Conservation (phyloP, 768 basidiomycete genomes). For the Lactarius psammicola region DNA sequence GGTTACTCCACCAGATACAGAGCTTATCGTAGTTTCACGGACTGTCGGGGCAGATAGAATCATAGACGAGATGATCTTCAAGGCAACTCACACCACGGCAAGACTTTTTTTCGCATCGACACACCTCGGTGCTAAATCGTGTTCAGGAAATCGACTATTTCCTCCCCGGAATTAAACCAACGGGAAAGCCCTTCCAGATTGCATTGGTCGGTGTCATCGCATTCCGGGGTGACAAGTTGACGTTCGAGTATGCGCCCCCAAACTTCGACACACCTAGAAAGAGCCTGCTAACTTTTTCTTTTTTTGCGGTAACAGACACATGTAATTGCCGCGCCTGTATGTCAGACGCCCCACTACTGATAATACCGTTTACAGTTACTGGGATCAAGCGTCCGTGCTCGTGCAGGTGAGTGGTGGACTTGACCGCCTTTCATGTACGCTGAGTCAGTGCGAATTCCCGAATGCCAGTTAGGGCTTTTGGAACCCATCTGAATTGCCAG, state of each 20-base stretch:
- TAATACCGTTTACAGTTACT: slow-evolving; percentile 36
- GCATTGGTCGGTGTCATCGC: slow-evolving; percentile 47
- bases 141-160: slow-evolving; percentile 43
- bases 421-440: not conserved
- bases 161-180: slow-evolving; percentile 36
- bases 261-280: not conserved
- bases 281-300: not conserved
- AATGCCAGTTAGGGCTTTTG: slow-evolving; percentile 38
- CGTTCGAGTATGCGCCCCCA: slow-evolving; percentile 43
- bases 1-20: slow-evolving; percentile 44
- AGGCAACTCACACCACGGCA: slow-evolving; percentile 42
- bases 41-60: slow-evolving; percentile 47
- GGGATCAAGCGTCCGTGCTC: slow-evolving; percentile 50
- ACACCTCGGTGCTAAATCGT: not conserved
- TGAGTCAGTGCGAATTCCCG: not conserved
- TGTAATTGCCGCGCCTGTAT: slow-evolving; percentile 29
- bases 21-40: slow-evolving; percentile 43
- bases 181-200: slow-evolving; percentile 41
- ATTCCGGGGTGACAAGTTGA: slow-evolving; percentile 49
- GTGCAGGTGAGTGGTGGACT: slow-evolving; percentile 37
- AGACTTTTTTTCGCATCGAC: slow-evolving; percentile 5
- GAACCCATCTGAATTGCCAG: slow-evolving; percentile 36
- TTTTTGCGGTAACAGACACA: slow-evolving; percentile 29
- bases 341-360: not conserved
- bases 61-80: slow-evolving; percentile 49